Evolutionary conservation across 768 basidiomycete species (phyloP).

Genomic region (Suillus americanus): DNA sequence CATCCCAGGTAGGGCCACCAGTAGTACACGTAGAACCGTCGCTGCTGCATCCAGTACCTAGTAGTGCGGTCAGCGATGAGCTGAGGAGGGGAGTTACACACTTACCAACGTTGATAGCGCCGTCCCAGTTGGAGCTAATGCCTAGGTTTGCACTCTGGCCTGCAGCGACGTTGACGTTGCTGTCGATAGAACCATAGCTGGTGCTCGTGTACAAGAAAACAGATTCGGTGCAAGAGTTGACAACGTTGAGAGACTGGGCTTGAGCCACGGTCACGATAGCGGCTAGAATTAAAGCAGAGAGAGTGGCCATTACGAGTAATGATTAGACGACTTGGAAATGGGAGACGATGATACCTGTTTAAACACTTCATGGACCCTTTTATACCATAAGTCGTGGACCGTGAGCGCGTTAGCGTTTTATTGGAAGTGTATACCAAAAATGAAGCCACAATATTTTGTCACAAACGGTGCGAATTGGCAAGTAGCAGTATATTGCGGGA

Average conservation of each 20-base stretch:
- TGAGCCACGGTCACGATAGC: constrained; percentile 18
- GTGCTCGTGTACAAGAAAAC: constrained; percentile 32
- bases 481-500: background rate
- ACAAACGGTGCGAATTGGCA: background rate
- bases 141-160: constrained; percentile 27
- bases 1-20: constrained; percentile 30
- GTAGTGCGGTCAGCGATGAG: constrained; percentile 11
- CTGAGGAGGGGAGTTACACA: background rate
- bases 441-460: background rate
- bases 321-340: background rate
- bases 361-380: background rate
- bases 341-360: background rate
- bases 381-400: background rate
- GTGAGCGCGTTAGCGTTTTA: background rate
- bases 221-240: constrained; percentile 23
- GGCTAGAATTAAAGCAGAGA: constrained; percentile 20
- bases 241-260: constrained; percentile 31
- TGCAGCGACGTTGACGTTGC: constrained; percentile 24
- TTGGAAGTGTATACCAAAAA: background rate
- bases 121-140: constrained; percentile 32
- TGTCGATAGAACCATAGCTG: constrained; percentile 27
- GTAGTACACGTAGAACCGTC: constrained; percentile 25
- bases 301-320: constrained; percentile 18
- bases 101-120: constrained; percentile 31
- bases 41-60: constrained; percentile 28